These are phyloP conservation scores for Colletotrichum sp. DNA, from an alignment of 2,329 filamentous ascomycete species.

Conservation along the genomic window DNA sequence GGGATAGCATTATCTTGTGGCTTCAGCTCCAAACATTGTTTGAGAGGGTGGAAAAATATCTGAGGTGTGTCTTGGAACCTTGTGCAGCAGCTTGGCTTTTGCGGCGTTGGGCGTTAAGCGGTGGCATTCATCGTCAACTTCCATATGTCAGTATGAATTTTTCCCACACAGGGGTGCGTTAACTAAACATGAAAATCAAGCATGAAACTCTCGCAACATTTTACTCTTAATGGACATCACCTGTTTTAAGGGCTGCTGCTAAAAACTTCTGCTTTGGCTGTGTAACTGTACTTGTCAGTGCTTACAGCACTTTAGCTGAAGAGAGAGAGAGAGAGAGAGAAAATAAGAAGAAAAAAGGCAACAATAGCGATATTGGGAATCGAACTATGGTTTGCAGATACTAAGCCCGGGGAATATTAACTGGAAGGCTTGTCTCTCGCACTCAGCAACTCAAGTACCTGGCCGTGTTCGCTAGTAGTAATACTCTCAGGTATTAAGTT, in stretches of 20 bases:
- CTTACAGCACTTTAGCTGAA: neutral
- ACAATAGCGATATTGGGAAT: neutral
- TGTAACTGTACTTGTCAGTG: neutral
- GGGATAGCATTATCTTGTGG: neutral
- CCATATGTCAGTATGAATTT: neutral
- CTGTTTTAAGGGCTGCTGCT: neutral
- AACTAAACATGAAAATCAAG: neutral
- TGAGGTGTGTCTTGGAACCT: neutral
- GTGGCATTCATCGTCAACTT: neutral
- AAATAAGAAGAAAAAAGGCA: no score
- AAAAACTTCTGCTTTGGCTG: neutral
- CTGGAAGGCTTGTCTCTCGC: neutral
- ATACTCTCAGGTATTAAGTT: neutral
- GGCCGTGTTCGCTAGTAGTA: neutral
- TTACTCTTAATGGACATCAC: neutral
- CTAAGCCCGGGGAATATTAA: neutral
- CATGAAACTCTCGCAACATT: neutral
- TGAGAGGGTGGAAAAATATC: neutral
- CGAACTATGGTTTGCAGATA: neutral
- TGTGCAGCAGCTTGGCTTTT: neutral
- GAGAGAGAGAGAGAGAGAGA: no score
- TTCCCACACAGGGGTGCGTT: neutral
- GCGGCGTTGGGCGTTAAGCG: neutral
- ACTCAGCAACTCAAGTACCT: neutral
- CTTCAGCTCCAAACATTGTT: neutral